Evolutionary conservation across 306 rosid genomes (phyloP).

Genomic region (Sicyos edulis): DNA sequence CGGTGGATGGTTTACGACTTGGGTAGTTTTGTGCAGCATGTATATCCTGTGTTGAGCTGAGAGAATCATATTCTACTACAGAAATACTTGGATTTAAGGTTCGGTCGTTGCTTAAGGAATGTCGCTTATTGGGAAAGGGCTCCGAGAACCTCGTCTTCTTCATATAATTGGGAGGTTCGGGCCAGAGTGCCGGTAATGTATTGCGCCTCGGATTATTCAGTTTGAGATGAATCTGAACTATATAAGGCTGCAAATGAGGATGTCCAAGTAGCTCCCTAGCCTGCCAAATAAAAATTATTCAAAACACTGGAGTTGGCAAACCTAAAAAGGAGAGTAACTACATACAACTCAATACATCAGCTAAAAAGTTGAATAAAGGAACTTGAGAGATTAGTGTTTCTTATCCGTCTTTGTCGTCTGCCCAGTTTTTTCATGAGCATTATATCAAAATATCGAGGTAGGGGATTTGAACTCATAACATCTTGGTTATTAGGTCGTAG

Average conservation of each 20-base stretch:
- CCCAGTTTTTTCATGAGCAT: too few species aligned
- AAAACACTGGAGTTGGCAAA: conserved; percentile 26
- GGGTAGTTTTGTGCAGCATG: conserved; percentile 48
- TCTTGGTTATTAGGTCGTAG: too few species aligned
- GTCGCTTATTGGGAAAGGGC: conserved; percentile 43
- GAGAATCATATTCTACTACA: conserved; percentile 66
- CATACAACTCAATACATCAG: background rate
- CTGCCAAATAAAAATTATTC: conserved; percentile 43
- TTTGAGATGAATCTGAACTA: conserved; percentile 75
- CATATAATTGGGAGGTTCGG: conserved; percentile 43
- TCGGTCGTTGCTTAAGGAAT: conserved; percentile 61
- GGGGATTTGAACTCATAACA: too few species aligned
- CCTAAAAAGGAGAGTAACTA: too few species aligned
- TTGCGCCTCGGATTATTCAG: conserved; percentile 62
- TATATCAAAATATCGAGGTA: too few species aligned
- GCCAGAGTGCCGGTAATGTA: conserved; percentile 50
- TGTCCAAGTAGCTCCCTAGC: conserved; percentile 85
- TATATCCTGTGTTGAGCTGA: conserved; percentile 63
- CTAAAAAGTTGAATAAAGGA: background rate
- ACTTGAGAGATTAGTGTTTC: too few species aligned
- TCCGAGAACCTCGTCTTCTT: conserved; percentile 75
- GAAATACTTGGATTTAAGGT: conserved; percentile 75
- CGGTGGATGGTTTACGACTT: conserved; percentile 36
- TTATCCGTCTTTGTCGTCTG: too few species aligned
- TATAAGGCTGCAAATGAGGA: conserved; percentile 73